Evolutionary conservation across 495 filamentous ascomycete species (phyloP).

Genomic region (Aspergillus cavernicola): DNA sequence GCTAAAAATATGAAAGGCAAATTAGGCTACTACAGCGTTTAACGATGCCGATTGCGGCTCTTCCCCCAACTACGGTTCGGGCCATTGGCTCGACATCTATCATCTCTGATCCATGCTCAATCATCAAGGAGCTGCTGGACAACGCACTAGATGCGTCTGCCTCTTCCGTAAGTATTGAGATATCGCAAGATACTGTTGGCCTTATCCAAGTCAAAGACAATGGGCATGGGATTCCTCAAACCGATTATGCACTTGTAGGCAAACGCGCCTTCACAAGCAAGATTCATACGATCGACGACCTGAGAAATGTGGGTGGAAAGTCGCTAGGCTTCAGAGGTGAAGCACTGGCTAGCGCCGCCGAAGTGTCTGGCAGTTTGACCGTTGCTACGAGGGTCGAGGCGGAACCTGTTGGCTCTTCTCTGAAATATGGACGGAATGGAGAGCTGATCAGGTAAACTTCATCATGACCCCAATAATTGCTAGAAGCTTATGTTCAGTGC

Average conservation of each 20-base stretch:
- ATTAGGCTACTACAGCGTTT: background rate
- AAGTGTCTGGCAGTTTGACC: slow-evolving; percentile 59
- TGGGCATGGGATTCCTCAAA: slow-evolving; percentile 71
- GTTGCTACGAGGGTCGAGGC: slow-evolving; percentile 70
- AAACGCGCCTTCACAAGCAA: slow-evolving; percentile 82
- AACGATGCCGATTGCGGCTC: slow-evolving; percentile 59
- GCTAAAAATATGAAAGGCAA: background rate
- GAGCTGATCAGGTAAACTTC: slow-evolving; percentile 39
- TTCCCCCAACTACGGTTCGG: slow-evolving; percentile 60
- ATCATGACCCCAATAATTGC: background rate
- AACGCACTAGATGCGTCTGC: slow-evolving; percentile 86
- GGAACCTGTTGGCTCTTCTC: slow-evolving; percentile 58
- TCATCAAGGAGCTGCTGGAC: slow-evolving; percentile 90
- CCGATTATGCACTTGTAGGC: slow-evolving; percentile 67
- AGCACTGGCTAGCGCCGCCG: slow-evolving; percentile 74
- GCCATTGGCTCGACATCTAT: slow-evolving; percentile 70
- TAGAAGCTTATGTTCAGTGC: slow-evolving; percentile 25
- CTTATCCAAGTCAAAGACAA: slow-evolving; percentile 89
- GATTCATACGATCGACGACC: slow-evolving; percentile 66
- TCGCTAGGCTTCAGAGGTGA: slow-evolving; percentile 85
- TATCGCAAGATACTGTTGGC: slow-evolving; percentile 74
- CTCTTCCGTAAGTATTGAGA: slow-evolving; percentile 65
- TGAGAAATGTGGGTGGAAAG: slow-evolving; percentile 59
- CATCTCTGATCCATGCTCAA: slow-evolving; percentile 65
- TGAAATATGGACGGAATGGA: slow-evolving; percentile 52